phyloP scores from a whole-genome alignment of 2,329 filamentous ascomycete genomes.

The Penicillium vulpinum region DNA sequence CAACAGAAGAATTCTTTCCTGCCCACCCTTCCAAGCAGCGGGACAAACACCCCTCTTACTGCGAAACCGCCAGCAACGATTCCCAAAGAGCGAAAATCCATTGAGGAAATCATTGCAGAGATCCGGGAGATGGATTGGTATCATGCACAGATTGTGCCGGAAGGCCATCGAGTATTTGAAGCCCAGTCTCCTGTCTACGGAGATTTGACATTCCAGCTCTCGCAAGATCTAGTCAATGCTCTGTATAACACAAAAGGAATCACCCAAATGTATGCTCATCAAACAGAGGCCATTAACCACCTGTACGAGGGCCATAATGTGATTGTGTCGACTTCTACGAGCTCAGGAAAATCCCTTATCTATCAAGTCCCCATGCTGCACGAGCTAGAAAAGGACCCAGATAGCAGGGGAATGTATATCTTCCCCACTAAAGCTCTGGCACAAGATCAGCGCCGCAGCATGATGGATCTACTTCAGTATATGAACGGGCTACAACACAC shows the following conservation, averaged over 20 bases:
- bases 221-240: constrained; percentile 91
- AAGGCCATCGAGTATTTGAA: constrained; percentile 89
- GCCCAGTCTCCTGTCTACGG: constrained; percentile 79
- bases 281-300: constrained; percentile 89
- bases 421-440: constrained; percentile 96
- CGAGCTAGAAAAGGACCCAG: constrained; percentile 73
- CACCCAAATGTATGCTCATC: constrained; percentile 82
- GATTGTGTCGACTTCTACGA: constrained; percentile 91
- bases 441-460: constrained; percentile 86
- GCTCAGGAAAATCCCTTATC: constrained; percentile 96
- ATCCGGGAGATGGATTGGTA: constrained; percentile 86
- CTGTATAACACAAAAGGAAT: constrained; percentile 90
- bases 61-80: constrained; percentile 67
- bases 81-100: constrained; percentile 73
- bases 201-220: constrained; percentile 80
- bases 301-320: constrained; percentile 80
- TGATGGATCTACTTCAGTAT: constrained; percentile 79
- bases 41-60: constrained; percentile 38
- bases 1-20: constrained; percentile 61
- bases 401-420: constrained; percentile 90
- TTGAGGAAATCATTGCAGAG: constrained; percentile 82
- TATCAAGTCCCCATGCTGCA: constrained; percentile 93
- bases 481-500: constrained; percentile 74
- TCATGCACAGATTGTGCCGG: constrained; percentile 84
- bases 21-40: constrained; percentile 56